Conservation (phyloP, 305 asterid genomes). For the Withania somnifera region DNA sequence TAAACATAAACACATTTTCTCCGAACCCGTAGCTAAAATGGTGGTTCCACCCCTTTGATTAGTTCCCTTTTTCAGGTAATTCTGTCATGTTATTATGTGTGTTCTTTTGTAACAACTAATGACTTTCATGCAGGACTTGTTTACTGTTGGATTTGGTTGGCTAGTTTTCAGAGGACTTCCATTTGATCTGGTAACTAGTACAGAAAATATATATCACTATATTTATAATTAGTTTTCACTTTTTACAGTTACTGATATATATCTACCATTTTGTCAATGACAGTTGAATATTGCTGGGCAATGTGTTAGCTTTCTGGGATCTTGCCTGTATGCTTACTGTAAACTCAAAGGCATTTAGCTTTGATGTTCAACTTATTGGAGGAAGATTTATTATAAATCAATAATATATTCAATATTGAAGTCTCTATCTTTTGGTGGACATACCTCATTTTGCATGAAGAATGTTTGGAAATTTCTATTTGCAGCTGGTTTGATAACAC, state of each 20-base stretch:
- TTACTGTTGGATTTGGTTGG: conserved; percentile 19
- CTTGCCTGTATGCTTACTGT: conserved; percentile 14
- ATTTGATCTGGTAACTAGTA: conserved; percentile 18
- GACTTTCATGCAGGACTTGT: conserved; percentile 6
- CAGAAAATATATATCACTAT: not conserved
- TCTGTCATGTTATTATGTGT: not conserved
- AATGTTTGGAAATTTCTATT: no score
- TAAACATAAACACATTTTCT: not conserved
- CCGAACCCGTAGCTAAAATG: not conserved
- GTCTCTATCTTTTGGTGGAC: not conserved
- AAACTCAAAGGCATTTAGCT: conserved; percentile 13
- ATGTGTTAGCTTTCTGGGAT: conserved; percentile 14
- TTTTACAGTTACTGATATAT: not conserved
- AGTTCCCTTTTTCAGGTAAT: not conserved
- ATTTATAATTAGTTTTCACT: not conserved
- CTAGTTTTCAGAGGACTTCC: conserved; percentile 16
- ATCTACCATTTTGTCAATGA: not conserved
- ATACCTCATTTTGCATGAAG: not conserved
- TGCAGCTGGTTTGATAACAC: no score
- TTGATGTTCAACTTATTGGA: not conserved
- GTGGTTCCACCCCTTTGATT: not conserved
- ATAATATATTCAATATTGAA: not conserved
- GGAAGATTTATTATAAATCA: not conserved
- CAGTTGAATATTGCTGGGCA: conserved; percentile 19
- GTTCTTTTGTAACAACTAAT: not conserved